Evolutionary conservation across 441 rosid genomes (phyloP), one percentile per base, ranked within the genome.

Genomic region (Brassica balearica): DNA sequence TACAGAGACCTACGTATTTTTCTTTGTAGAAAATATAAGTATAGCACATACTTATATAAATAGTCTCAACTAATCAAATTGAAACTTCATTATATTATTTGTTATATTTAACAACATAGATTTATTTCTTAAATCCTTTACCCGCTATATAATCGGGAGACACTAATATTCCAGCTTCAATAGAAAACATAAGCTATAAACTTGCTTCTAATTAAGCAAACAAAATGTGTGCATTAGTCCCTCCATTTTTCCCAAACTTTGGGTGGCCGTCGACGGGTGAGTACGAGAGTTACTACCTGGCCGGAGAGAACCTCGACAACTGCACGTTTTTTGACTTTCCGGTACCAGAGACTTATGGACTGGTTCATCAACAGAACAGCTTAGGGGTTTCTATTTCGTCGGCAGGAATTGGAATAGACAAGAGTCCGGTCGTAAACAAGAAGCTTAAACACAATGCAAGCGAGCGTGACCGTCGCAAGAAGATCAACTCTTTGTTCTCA

Each of bases 1-100:
- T 71, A 27, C n/a, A 27, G 23, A 56, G 65, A 65, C 75, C 48
- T 22, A 69, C 6, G 9, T 69, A 61, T 41, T 67, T 59, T 4
- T n/a, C 7, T 11, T 12, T 60, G 8, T 46, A 56, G 69, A 11
- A 17, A 53, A 69, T 12, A 7, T 17, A 43, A 43, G 68, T 67
- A 60, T 59, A 2, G 0, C 19, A 11, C 14, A 43, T 43, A 36
- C 68, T 34, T 34, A 34, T 34, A 34, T 34, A 29, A 29, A 22
- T 48, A 34, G 15, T 61, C 14, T 8, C 6, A n/a, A 48, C 62
- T 36, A 69, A 69, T 43, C 53, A 43, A 11, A 43, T 43, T 70
- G 4, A 11, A 62, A 15, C 17, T 14, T n/a, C 15, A 51, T 53
- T 15, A 53, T 53, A 53, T 48, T 36, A 29, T 64, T 63, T 69